These are phyloP conservation scores for Acidomyces sp. DNA, from an alignment of 495 filamentous ascomycete species.

Conservation along the genomic window DNA sequence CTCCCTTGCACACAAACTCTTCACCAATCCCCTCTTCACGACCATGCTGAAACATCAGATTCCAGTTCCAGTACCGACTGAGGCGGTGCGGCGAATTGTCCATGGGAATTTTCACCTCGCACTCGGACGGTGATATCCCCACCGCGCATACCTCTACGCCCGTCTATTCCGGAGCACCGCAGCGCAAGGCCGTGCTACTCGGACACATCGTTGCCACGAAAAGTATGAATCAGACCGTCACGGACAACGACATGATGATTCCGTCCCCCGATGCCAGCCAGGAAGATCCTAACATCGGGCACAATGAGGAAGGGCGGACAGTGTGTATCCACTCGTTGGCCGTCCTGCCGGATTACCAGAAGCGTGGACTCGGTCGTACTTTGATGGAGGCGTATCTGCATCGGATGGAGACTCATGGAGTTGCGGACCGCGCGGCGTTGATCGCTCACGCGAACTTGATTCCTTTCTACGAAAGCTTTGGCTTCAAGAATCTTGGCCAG, in stretches of 20 bases:
- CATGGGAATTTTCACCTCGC: conserved; percentile 60
- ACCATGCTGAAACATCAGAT: conserved; percentile 8
- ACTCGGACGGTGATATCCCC: conserved; percentile 35
- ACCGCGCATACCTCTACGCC: conserved; percentile 35
- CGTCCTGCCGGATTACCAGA: conserved; percentile 62
- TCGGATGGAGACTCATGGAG: conserved; percentile 48
- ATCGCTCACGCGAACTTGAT: conserved; percentile 63
- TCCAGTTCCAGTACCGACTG: conserved; percentile 71
- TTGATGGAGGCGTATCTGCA: conserved; percentile 66
- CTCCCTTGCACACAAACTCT: no score
- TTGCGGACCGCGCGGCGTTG: conserved; percentile 61
- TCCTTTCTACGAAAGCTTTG: conserved; percentile 61
- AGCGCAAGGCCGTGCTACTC: conserved; percentile 51
- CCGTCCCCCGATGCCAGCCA: conserved; percentile 33
- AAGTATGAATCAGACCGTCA: conserved; percentile 45
- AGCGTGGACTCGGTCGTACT: conserved; percentile 59
- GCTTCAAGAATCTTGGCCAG: conserved; percentile 54
- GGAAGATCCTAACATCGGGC: conserved; percentile 34
- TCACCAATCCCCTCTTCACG: conserved; percentile 2
- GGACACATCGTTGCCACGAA: conserved; percentile 72
- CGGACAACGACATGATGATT: conserved; percentile 63
- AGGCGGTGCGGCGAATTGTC: conserved; percentile 63
- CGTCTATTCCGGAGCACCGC: conserved; percentile 36
- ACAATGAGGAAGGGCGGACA: conserved; percentile 60
- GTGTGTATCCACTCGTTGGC: conserved; percentile 73